Evolutionary conservation across 177 flowering plant species (phyloP).

Genomic region (Vitis hybrid): DNA sequence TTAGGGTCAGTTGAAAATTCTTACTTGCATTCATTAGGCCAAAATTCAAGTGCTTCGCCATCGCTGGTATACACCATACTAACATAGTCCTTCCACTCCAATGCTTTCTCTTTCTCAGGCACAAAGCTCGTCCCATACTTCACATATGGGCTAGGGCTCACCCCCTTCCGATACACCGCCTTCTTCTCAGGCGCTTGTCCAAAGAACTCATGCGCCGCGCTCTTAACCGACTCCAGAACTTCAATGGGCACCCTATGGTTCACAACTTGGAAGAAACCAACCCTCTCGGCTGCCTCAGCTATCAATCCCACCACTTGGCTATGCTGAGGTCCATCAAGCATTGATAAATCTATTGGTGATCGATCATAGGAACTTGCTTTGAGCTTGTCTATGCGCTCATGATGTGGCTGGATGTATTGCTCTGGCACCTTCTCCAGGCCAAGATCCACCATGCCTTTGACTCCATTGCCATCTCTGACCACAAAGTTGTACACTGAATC

Average conservation of each 20-base stretch:
- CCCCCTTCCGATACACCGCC: constrained; percentile 30
- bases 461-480: constrained; percentile 32
- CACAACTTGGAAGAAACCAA: constrained; percentile 49
- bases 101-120: constrained; percentile 47
- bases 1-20: background rate
- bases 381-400: constrained; percentile 26
- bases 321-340: constrained; percentile 33
- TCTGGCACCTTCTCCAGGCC: constrained; percentile 29
- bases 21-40: constrained; percentile 46
- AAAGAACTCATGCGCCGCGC: constrained; percentile 26
- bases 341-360: constrained; percentile 33
- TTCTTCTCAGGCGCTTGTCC: constrained; percentile 28
- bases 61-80: constrained; percentile 37
- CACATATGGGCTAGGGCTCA: constrained; percentile 32
- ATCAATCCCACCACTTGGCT: constrained; percentile 22
- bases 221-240: constrained; percentile 33
- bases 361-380: background rate
- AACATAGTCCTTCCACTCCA: constrained; percentile 49
- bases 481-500: constrained; percentile 30
- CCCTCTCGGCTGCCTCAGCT: constrained; percentile 29
- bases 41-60: constrained; percentile 33
- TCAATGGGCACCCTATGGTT: constrained; percentile 42
- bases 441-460: constrained; percentile 30
- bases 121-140: constrained; percentile 44
- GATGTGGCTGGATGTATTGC: constrained; percentile 28